A percentile compares a stretch with the other conserved stretches of the same genome.
Conservation (phyloP, 2,329 filamentous ascomycete species). For the Fusarium decemcellulare region DNA sequence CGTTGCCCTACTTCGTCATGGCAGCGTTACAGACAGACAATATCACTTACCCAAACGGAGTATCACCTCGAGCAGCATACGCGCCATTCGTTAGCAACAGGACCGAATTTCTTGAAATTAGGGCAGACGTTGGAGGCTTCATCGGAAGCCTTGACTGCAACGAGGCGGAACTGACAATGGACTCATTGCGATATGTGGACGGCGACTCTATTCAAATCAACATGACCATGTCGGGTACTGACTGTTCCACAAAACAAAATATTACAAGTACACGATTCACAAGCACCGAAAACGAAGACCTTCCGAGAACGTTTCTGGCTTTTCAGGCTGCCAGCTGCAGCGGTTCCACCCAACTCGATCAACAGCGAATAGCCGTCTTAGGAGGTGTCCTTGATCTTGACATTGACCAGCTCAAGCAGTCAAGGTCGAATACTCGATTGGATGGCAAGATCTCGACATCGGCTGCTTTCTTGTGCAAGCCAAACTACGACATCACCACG, state of each 20-base stretch:
- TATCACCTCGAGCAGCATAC: constrained; percentile 52
- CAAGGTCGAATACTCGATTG: constrained; percentile 21
- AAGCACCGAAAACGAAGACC: constrained; percentile 18
- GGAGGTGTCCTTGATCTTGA: constrained; percentile 37
- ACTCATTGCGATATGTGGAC: constrained; percentile 38
- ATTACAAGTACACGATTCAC: constrained; percentile 36
- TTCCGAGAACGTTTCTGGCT: constrained; percentile 34
- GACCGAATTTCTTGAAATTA: constrained; percentile 43
- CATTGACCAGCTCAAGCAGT: constrained; percentile 28
- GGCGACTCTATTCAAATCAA: constrained; percentile 44
- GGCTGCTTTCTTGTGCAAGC: constrained; percentile 38
- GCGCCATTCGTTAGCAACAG: constrained; percentile 50
- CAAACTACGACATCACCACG: constrained; percentile 38
- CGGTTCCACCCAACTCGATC: constrained; percentile 29
- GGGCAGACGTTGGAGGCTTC: constrained; percentile 54
- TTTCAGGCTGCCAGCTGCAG: constrained; percentile 38
- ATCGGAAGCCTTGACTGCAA: constrained; percentile 51
- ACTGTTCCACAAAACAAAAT: constrained; percentile 37
- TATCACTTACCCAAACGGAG: constrained; percentile 50
- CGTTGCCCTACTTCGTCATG: constrained; percentile 53
- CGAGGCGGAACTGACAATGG: constrained; percentile 43
- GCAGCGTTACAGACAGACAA: constrained; percentile 49
- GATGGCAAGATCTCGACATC: constrained; percentile 31
- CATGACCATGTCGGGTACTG: constrained; percentile 45
- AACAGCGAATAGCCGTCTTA: constrained; percentile 43